Percentiles rank a stretch among this genome's conserved stretches.
These are phyloP conservation scores for Curvularia verruculosa DNA, from an alignment of 2,329 filamentous ascomycete species.

Conservation along the genomic window DNA sequence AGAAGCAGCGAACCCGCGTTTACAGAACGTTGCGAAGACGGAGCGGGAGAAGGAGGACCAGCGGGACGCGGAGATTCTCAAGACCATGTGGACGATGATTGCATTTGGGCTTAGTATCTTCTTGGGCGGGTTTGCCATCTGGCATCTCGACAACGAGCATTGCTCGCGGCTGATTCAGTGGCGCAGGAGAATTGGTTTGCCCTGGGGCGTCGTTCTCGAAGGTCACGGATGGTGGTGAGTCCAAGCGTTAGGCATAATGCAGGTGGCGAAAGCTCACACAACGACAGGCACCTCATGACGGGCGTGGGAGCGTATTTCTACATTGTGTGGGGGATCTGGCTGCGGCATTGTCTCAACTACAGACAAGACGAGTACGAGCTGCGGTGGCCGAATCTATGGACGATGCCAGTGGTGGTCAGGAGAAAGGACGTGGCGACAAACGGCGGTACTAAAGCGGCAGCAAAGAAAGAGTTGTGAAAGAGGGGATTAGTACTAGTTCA, in stretches of 20 bases:
- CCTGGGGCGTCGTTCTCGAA: conserved; percentile 79
- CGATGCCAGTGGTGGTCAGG: conserved; percentile 59
- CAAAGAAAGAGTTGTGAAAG: conserved; percentile 38
- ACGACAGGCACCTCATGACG: conserved; percentile 74
- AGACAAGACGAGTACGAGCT: conserved; percentile 74
- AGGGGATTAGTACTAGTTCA: background rate
- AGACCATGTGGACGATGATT: conserved; percentile 79
- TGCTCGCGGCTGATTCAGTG: conserved; percentile 69
- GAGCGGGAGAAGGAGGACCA: conserved; percentile 58
- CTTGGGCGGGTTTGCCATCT: conserved; percentile 75
- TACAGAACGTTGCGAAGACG: conserved; percentile 35
- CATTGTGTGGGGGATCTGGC: conserved; percentile 82
- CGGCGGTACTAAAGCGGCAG: conserved; percentile 23
- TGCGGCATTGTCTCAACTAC: conserved; percentile 76
- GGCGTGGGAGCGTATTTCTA: conserved; percentile 84
- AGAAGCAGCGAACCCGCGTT: conserved; percentile 36
- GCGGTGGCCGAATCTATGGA: conserved; percentile 68
- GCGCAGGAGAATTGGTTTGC: conserved; percentile 72
- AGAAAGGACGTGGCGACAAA: conserved; percentile 14
- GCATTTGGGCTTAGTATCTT: conserved; percentile 72
- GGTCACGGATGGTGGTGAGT: conserved; percentile 74
- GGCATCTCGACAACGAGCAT: conserved; percentile 80
- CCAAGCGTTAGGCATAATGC: background rate
- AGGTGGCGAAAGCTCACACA: conserved; percentile 16
- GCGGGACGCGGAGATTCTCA: conserved; percentile 64